These are phyloP conservation scores for Macroventuria anomochaeta DNA, from an alignment of 2,329 filamentous ascomycete species.

Conservation along the genomic window DNA sequence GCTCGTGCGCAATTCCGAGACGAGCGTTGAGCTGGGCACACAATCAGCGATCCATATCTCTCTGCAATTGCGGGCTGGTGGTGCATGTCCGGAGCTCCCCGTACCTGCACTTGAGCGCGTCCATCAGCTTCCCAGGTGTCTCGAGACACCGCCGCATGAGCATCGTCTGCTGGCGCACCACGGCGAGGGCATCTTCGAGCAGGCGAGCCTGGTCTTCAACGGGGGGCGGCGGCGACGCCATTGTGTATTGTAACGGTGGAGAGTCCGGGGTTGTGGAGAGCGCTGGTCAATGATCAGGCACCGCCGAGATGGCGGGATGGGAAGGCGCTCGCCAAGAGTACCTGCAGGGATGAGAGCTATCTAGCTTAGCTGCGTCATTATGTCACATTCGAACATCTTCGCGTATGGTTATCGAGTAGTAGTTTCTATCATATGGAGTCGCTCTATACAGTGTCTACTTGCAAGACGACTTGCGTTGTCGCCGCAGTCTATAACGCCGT, in stretches of 20 bases:
- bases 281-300: slow-evolving; percentile 31
- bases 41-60: slow-evolving; percentile 17
- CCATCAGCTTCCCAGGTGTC: slow-evolving; percentile 98
- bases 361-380: slow-evolving; percentile 39
- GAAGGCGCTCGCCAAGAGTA: slow-evolving; percentile 32
- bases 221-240: slow-evolving; percentile 57
- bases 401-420: neutral
- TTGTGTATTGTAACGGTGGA: slow-evolving; percentile 37
- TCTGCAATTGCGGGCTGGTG: neutral
- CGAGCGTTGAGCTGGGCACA: slow-evolving; percentile 81
- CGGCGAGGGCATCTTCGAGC: slow-evolving; percentile 94
- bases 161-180: slow-evolving; percentile 94
- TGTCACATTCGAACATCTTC: neutral
- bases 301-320: slow-evolving; percentile 30
- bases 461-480: slow-evolving; percentile 5
- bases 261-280: slow-evolving; percentile 39
- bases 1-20: slow-evolving; percentile 97
- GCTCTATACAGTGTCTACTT: slow-evolving; percentile 2
- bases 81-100: slow-evolving; percentile 8
- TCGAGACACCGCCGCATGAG: slow-evolving; percentile 98
- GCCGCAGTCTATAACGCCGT: slow-evolving; percentile 21
- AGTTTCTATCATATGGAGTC: slow-evolving; percentile 4
- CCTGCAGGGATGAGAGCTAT: slow-evolving; percentile 35
- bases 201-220: slow-evolving; percentile 75
- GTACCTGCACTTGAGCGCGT: slow-evolving; percentile 99